Base-by-base conservation (phyloP, 495 filamentous ascomycete genomes). In the Xanthoparmelia taractica region DNA sequence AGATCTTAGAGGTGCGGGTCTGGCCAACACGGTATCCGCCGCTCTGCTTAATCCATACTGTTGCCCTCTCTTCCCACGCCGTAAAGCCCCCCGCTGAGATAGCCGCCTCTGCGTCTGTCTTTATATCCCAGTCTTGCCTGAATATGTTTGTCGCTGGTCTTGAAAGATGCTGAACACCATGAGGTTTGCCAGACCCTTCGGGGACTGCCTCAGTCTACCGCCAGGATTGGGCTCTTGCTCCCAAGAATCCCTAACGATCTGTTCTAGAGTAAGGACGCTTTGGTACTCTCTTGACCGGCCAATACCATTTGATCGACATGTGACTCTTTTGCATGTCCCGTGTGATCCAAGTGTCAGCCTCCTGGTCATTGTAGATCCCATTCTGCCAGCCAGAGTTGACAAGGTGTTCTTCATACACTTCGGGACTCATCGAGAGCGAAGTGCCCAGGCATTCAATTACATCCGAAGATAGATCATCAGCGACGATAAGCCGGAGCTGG, bases 341-440 rank as follows among this genome's bases (percentile, higher is more conserved):
- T 37, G 63, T 61, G 31, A 55, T 56, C 58, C 57, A 61, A n/a
- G 50, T 55, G n/a, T 60, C 37, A 1, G 58, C 13, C 25, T 45
- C 58, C 11, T 27, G 8, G 43, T 65, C 63, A 7, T 43, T 29
- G 29, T 59, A 50, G 4, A 15, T 13, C 3, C 47, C 36, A 47
- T 40, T 65, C 4, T 47, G 33, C 63, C 63, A 65, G 47, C 63
- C 63, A 34, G 63, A 45, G 34, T 61, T 65, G 8, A 65, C 20
- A 8, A 65, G 38, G 54, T 65, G 63, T 33, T 65, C 63, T 37
- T 65, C 63, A 20, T 61, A 65, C 18, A 60, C 41, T 47, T 65
- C 63, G 31, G 57, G 58, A 38, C 55, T 57, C 18, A 57, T 57
- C 10, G 34, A 37, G 4, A 57, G 36, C 5, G 55, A 57, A 38